Base-by-base conservation (phyloP, 345 rosid species). In the Aegle marmelos region DNA sequence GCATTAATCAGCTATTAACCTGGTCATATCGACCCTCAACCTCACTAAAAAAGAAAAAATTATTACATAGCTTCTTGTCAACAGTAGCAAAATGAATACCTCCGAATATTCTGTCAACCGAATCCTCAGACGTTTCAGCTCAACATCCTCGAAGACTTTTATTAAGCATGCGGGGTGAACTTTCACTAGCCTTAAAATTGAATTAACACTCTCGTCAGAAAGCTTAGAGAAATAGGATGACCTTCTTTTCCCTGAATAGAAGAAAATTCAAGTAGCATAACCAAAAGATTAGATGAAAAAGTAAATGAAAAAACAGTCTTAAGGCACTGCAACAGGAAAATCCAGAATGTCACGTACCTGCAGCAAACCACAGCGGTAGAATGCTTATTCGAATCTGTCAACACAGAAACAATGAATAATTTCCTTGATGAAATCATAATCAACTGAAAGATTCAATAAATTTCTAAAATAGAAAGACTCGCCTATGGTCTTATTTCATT, bases 301-400 rank as follows among this genome's bases (percentile, higher is more conserved):
- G 1, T 45, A 37, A 68, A 27, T n/a, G 11, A 78, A 36, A 11
- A 70, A 27, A 59, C 9, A 37, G 30, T 41, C 21, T n/a, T 16
- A 67, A 34, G 56, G 50, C 73, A 68, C 78, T 62, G 74, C 48
- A 70, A 77, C 76, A 62, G 36, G 77, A 60, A 77, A 69, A 76
- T 64, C 62, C 64, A 63, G 53, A 65, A 57, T 79, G 24, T 56
- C 17, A 75, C 83, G 71, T 85, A 94, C 98, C 98, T 78, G 92
- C 86, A 77, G 83, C 87, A 89, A 84, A 91, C 93, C 89, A 87
- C 72, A 88, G 70, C 0, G 98, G 98, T 84, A 90, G 79, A 72
- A 92, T 88, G 81, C 87, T 70, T 76, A 78, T 73, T 34, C 85
- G 94, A 63, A 94, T 87, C 97, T 94, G 89, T 66, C 74, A 72